phyloP scores from a whole-genome alignment of 2,329 filamentous ascomycete species.

The Diplocarpon rosae region DNA sequence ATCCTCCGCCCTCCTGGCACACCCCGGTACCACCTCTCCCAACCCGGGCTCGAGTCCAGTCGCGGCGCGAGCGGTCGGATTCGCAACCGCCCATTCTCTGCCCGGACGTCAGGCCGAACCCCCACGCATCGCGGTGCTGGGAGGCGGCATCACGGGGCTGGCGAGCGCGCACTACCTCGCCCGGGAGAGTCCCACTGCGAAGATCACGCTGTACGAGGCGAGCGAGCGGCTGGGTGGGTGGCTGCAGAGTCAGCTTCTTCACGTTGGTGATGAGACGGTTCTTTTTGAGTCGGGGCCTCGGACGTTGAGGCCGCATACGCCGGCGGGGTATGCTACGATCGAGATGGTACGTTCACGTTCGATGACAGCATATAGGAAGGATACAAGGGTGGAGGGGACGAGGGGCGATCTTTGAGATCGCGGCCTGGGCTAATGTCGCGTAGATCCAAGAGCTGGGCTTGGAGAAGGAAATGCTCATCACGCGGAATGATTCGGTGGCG shows the following conservation, averaged over 20 bases:
- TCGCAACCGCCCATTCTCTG: background rate
- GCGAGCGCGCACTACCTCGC: constrained; percentile 67
- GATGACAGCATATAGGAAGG: no score
- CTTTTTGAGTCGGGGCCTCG: constrained; percentile 78
- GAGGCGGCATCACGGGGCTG: constrained; percentile 75
- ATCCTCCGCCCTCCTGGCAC: background rate
- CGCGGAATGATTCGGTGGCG: constrained; percentile 37
- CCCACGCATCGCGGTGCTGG: constrained; percentile 52
- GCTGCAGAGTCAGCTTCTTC: constrained; percentile 57
- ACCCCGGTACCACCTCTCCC: background rate
- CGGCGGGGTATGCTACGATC: constrained; percentile 18
- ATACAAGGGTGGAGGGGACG: no score
- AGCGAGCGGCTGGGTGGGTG: constrained; percentile 66
- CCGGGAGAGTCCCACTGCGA: constrained; percentile 52
- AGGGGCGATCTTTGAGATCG: background rate
- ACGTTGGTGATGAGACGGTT: constrained; percentile 50
- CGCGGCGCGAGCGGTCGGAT: no score
- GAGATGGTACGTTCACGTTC: constrained; percentile 13
- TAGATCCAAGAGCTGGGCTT: constrained; percentile 50
- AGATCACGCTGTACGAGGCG: constrained; percentile 74
- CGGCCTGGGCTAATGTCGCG: constrained; percentile 2
- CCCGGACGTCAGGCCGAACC: background rate
- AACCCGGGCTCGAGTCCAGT: no score
- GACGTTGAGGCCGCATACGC: constrained; percentile 22
- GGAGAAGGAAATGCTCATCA: constrained; percentile 43